phyloP scores from a whole-genome alignment of 768 basidiomycete species.

The Baorangia bicolor region DNA sequence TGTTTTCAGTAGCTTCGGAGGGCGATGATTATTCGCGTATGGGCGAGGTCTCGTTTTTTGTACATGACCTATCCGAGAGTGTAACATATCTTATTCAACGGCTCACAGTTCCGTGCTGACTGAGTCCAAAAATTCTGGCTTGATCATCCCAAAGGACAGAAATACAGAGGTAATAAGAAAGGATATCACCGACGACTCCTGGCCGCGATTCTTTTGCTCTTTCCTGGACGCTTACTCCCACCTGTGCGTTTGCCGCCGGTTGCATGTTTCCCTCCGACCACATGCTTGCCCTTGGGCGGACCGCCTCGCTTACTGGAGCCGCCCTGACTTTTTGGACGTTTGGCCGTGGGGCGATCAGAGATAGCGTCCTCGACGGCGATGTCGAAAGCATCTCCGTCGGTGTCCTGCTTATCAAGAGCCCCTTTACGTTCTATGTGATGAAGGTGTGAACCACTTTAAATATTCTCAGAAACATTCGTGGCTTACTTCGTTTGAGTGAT shows the following conservation, averaged over 20 bases:
- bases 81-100: background rate
- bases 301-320: conserved; percentile 32
- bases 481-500: conserved; percentile 82
- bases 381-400: conserved; percentile 68
- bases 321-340: conserved; percentile 40
- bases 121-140: background rate
- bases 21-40: background rate
- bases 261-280: conserved; percentile 24
- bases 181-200: conserved; percentile 33
- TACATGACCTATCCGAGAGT: background rate
- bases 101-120: background rate
- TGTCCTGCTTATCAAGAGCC: conserved; percentile 63
- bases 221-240: conserved; percentile 55
- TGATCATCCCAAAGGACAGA: background rate
- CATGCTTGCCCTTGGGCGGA: conserved; percentile 42
- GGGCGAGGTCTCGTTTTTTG: background rate
- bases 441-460: conserved; percentile 1
- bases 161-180: conserved; percentile 5
- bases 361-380: conserved; percentile 90
- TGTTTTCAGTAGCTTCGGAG: background rate
- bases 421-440: conserved; percentile 72
- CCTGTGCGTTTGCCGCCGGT: conserved; percentile 25
- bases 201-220: conserved; percentile 51
- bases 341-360: conserved; percentile 62
- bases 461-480: background rate